Evolutionary conservation across 2,329 filamentous ascomycete genomes (phyloP).

Genomic region (Annulohypoxylon truncatum): DNA sequence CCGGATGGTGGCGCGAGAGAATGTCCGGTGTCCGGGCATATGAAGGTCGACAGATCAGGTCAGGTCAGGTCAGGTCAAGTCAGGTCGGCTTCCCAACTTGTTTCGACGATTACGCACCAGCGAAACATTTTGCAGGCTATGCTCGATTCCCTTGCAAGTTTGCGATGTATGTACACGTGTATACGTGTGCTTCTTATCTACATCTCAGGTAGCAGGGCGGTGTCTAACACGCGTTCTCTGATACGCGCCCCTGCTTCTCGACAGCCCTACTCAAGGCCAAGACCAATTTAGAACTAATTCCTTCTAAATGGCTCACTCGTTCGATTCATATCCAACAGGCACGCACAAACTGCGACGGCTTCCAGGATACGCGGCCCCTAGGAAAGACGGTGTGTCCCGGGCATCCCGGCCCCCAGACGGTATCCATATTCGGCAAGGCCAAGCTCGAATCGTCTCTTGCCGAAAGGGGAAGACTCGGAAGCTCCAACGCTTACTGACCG

Average conservation of each 20-base stretch:
- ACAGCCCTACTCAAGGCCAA: neutral
- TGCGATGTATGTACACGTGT: neutral
- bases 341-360: neutral
- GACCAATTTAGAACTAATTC: neutral
- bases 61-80: no score
- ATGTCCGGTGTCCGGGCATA: slow-evolving; percentile 1
- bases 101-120: neutral
- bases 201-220: no score
- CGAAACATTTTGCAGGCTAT: neutral
- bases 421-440: neutral
- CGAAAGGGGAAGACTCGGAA: slow-evolving; percentile 4
- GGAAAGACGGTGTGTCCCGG: slow-evolving; percentile 14
- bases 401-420: neutral
- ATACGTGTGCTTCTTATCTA: no score
- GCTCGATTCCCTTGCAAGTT: neutral
- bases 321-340: neutral
- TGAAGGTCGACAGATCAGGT: neutral
- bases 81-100: neutral
- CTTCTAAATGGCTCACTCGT: slow-evolving; percentile 13
- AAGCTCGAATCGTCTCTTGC: neutral
- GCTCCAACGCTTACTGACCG: slow-evolving; percentile 10
- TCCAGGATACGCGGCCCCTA: slow-evolving; percentile 1
- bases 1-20: slow-evolving; percentile 4
- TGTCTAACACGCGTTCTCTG: slow-evolving; percentile 6
- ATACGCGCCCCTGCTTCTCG: slow-evolving; percentile 7